Conservation (phyloP, 2,329 filamentous ascomycete species). For the Pseudogymnoascus pannorum region DNA sequence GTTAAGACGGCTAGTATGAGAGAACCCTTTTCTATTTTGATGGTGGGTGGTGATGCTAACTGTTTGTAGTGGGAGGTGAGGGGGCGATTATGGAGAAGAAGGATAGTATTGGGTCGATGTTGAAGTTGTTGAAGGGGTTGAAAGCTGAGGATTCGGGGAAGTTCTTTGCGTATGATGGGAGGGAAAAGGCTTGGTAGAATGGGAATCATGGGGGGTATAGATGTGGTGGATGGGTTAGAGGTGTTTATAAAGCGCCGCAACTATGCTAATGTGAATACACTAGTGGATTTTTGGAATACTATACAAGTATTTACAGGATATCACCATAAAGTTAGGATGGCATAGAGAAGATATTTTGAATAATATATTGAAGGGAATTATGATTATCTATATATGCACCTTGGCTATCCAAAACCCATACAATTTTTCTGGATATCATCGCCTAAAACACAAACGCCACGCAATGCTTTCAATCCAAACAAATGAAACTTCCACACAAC, state of each 20-base stretch:
- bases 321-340: not conserved
- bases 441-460: not conserved
- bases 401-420: not conserved
- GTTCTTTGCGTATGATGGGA: not conserved
- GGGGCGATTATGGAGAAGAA: slow-evolving; percentile 6
- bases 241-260: too few relatives aligned
- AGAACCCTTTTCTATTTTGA: not conserved
- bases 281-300: too few relatives aligned
- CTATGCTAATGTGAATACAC: too few relatives aligned
- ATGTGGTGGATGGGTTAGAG: not conserved
- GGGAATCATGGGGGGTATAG: not conserved
- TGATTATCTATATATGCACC: not conserved
- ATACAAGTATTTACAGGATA: not conserved
- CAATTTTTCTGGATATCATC: not conserved
- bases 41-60: not conserved
- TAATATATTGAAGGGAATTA: not conserved
- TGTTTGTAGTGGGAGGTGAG: not conserved
- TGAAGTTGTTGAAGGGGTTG: not conserved
- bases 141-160: slow-evolving; percentile 1
- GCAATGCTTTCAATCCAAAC: not conserved
- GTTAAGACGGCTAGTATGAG: slow-evolving; percentile 7
- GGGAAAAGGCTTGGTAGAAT: not conserved
- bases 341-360: not conserved
- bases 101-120: slow-evolving; percentile 7
- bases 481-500: not conserved